Conservation (phyloP, 257 asterid species). For the Mitragyna speciosa region DNA sequence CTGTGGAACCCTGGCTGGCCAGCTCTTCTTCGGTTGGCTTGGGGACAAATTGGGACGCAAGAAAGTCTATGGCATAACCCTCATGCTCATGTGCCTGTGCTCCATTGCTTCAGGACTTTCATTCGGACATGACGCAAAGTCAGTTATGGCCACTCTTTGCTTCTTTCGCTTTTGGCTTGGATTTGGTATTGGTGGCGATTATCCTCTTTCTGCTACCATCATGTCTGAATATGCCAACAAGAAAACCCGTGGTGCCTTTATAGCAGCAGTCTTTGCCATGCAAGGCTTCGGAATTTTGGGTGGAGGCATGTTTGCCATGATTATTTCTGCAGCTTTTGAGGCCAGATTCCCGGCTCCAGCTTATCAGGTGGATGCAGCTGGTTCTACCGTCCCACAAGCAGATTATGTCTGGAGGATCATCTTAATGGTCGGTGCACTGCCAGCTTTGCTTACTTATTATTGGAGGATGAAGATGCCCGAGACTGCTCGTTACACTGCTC, state of each 20-base stretch:
- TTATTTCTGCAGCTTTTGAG: conserved; percentile 34
- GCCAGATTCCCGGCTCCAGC: conserved; percentile 38
- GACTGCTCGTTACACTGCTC: conserved; percentile 65
- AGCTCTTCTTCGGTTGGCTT: conserved; percentile 67
- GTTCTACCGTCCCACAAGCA: conserved; percentile 50
- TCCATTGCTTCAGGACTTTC: conserved; percentile 61
- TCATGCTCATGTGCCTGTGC: conserved; percentile 49
- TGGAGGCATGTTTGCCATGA: conserved; percentile 53
- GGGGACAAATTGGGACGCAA: conserved; percentile 60
- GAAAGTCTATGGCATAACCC: conserved; percentile 54
- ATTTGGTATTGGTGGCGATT: conserved; percentile 64
- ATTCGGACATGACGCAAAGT: conserved; percentile 34
- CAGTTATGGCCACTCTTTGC: conserved; percentile 56
- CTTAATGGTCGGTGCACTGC: conserved; percentile 53
- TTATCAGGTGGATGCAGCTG: conserved; percentile 45
- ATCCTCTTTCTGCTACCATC: conserved; percentile 70
- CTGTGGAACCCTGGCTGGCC: conserved; percentile 57
- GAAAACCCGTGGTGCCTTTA: conserved; percentile 63
- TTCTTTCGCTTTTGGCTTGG: conserved; percentile 73
- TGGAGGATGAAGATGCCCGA: conserved; percentile 66
- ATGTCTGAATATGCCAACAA: conserved; percentile 69
- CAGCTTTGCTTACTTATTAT: conserved; percentile 51
- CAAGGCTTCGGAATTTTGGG: conserved; percentile 63
- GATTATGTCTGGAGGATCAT: conserved; percentile 65
- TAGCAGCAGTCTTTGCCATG: conserved; percentile 67